Conservation (phyloP, 2,329 filamentous ascomycete genomes). For the Teratosphaeria viscida region DNA sequence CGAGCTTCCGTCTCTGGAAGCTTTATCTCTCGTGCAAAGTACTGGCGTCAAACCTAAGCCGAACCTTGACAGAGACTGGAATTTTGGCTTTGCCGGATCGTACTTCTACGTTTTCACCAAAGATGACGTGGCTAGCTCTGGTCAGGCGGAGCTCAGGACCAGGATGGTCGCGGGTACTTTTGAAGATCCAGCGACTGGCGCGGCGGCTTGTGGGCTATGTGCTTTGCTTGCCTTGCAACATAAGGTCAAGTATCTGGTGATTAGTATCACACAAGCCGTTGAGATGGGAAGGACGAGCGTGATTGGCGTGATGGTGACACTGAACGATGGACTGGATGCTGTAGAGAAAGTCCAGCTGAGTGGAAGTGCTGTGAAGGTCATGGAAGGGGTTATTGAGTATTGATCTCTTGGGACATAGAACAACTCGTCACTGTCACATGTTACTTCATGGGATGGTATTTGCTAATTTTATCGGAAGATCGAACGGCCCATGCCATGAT, state of each 20-base stretch:
- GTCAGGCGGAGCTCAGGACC: slow-evolving; percentile 36
- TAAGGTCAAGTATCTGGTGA: slow-evolving; percentile 26
- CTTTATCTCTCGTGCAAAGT: slow-evolving; percentile 38
- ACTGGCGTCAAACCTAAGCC: slow-evolving; percentile 24
- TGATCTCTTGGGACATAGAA: not conserved
- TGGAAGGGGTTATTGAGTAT: slow-evolving; percentile 24
- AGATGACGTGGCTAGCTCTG: not conserved
- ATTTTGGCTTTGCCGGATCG: slow-evolving; percentile 40
- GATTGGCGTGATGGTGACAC: slow-evolving; percentile 36
- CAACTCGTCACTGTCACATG: no score
- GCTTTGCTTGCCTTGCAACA: slow-evolving; percentile 34
- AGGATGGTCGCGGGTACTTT: slow-evolving; percentile 46
- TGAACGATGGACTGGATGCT: slow-evolving; percentile 25
- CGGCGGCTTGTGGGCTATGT: slow-evolving; percentile 38
- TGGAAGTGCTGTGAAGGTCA: slow-evolving; percentile 34
- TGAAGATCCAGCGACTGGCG: slow-evolving; percentile 44
- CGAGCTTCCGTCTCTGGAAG: slow-evolving; percentile 49
- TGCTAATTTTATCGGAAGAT: no score
- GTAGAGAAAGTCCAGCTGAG: slow-evolving; percentile 34
- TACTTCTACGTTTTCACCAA: slow-evolving; percentile 49
- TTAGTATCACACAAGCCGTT: slow-evolving; percentile 38
- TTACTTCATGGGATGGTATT: no score
- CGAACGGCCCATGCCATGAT: no score
- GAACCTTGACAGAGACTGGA: slow-evolving; percentile 40
- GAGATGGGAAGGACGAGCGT: slow-evolving; percentile 44